Percentiles rank a stretch among this genome's conserved stretches.
phyloP scores from a whole-genome alignment of 2,329 filamentous ascomycete genomes.

The Calonectria leucothoes region DNA sequence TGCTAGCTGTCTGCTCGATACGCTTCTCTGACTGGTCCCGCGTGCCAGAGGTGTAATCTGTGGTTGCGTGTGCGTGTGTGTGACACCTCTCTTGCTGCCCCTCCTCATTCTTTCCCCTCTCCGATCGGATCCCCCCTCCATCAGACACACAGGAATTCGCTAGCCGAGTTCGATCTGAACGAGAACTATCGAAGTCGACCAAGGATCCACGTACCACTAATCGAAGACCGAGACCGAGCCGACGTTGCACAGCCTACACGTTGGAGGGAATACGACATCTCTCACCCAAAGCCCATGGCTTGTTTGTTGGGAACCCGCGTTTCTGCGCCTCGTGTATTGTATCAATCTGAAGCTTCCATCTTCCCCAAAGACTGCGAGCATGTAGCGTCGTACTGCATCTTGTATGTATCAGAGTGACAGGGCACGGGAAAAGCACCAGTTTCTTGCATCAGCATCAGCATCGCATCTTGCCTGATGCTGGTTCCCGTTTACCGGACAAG shows the following conservation, averaged over 20 bases:
- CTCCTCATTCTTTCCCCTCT: not conserved
- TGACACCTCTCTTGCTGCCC: not conserved
- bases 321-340: not conserved
- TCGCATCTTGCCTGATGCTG: slow-evolving; percentile 12
- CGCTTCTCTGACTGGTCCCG: not conserved
- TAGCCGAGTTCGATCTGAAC: slow-evolving; percentile 8
- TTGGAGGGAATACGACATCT: not conserved
- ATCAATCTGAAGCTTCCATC: slow-evolving; percentile 1
- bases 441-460: slow-evolving; percentile 15
- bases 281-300: not conserved
- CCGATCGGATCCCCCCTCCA: slow-evolving; percentile 3
- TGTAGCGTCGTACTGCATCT: slow-evolving; percentile 16
- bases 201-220: not conserved
- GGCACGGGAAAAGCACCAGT: slow-evolving; percentile 6
- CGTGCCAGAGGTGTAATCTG: not conserved
- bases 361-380: not conserved
- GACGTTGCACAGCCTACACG: not conserved
- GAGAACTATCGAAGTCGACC: not conserved
- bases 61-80: not conserved
- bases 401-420: slow-evolving; percentile 13
- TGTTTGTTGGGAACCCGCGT: slow-evolving; percentile 13
- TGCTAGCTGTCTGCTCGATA: not conserved
- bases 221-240: not conserved
- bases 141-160: not conserved
- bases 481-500: not conserved